Conservation (phyloP, 805 yeast species). For the Barnettozyma sucrosica region DNA sequence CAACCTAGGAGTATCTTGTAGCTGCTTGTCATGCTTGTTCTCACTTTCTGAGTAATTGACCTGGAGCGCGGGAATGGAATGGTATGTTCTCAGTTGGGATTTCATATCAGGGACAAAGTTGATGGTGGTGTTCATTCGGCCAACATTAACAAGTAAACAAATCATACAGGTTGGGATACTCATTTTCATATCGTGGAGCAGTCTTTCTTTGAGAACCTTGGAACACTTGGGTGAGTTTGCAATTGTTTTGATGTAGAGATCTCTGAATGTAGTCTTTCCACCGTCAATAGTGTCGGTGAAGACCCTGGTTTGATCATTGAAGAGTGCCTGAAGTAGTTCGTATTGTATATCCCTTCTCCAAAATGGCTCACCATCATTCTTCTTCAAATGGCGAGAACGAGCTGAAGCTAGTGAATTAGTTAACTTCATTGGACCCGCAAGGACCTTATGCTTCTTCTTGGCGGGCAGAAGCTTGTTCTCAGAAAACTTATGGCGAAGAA, state of each 20-base stretch:
- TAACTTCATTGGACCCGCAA: conserved; percentile 13
- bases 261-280: conserved; percentile 67
- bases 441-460: conserved; percentile 4
- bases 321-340: conserved; percentile 61
- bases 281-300: conserved; percentile 53
- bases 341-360: conserved; percentile 86
- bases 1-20: conserved; percentile 92
- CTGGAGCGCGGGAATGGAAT: conserved; percentile 87
- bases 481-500: conserved; percentile 5
- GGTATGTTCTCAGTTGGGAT: conserved; percentile 86
- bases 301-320: conserved; percentile 56
- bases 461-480: conserved; percentile 2
- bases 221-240: conserved; percentile 82
- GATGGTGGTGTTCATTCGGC: conserved; percentile 90
- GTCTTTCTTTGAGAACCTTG: conserved; percentile 71
- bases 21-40: conserved; percentile 56
- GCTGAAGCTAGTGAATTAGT: conserved; percentile 23
- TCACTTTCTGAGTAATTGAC: conserved; percentile 41
- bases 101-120: conserved; percentile 95
- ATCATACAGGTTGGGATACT: conserved; percentile 73
- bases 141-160: conserved; percentile 83
- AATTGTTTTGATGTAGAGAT: conserved; percentile 73
- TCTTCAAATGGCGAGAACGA: conserved; percentile 62
- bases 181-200: conserved; percentile 53
- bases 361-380: conserved; percentile 87